Conservation (phyloP, 768 basidiomycete genomes). For the Pholiota molesta region DNA sequence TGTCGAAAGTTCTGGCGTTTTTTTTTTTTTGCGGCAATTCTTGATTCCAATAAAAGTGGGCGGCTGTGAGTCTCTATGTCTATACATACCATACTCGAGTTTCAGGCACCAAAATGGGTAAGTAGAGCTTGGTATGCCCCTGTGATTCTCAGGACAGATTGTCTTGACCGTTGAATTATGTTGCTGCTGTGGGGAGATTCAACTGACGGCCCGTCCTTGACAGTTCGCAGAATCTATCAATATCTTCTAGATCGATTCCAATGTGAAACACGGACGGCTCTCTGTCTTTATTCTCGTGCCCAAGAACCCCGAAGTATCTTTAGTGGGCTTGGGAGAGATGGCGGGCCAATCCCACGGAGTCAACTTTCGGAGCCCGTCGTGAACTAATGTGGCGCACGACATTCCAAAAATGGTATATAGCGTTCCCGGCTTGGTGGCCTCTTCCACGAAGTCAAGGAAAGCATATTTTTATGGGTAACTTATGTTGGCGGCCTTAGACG, state of each 20-base stretch:
- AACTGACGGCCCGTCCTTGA: neutral
- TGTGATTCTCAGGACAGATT: neutral
- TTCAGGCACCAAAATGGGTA: neutral
- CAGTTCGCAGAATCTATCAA: slow-evolving; percentile 1
- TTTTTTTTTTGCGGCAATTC: neutral
- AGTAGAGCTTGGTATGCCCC: neutral
- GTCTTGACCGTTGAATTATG: neutral
- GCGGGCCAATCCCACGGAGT: slow-evolving; percentile 4
- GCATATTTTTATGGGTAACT: neutral
- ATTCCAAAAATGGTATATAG: slow-evolving; percentile 5
- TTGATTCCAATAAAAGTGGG: neutral
- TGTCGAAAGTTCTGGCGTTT: neutral
- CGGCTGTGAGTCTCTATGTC: too few species aligned
- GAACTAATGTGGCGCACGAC: slow-evolving; percentile 2
- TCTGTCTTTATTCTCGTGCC: neutral
- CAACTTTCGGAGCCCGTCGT: neutral
- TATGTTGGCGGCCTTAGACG: neutral
- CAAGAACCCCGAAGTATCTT: neutral
- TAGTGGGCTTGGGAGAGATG: slow-evolving; percentile 1
- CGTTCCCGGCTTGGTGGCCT: slow-evolving; percentile 2
- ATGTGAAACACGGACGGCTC: neutral
- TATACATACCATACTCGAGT: too few species aligned
- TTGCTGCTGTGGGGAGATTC: neutral
- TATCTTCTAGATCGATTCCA: neutral
- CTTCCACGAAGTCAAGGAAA: slow-evolving; percentile 6